Evolutionary conservation across 2,329 filamentous ascomycete species (phyloP), one percentile per base, ranked within the genome.

Genomic region (Trichophyton verrucosum): DNA sequence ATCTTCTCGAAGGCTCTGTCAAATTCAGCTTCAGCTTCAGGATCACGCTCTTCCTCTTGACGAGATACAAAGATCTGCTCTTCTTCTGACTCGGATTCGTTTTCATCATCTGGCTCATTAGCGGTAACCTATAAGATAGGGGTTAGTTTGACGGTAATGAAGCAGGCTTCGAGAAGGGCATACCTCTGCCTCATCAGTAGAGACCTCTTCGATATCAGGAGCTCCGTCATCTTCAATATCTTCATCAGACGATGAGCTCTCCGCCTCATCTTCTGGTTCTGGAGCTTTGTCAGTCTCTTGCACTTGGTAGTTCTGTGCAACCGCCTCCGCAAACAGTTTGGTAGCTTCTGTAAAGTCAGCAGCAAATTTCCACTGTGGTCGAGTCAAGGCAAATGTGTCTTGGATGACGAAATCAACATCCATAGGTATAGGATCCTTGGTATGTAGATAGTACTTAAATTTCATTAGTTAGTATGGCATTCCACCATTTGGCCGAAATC

Each of bases 1-100:
- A 99, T 88, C 74, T 95, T 96, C 42, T 94, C 91, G 73, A 96
- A 94, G 74, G 97, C 94, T 68, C 92, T 89, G 71, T 99, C 95
- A 71, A 99, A 99, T 47, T 99, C 94, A 5, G 92, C 94, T 70
- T 99, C 94, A 46, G 87, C 90, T 75, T 96, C 91, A 0, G 92
- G 91, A 66, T 99, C 91, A 61, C 91, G 82, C 67, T 92, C 84
- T 71, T 96, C 90, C 72, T 96, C 89, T 69, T 92, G 87, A 63
- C 91, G 86, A 51, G 90, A 95, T 56, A 99, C 92, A 49, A 96
- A 83, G 66, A 97, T 95, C 24, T 88, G 85, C 71, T 97, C 91
- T 65, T 96, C 91, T 63, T 88, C 85, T 8, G 86, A 86, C 38
- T 82, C 82, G 44, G 77, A 86, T 42, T 82, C 82, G 2, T 67